These are phyloP conservation scores for Citrus unshiu DNA, from an alignment of 345 rosid species.

Conservation along the genomic window DNA sequence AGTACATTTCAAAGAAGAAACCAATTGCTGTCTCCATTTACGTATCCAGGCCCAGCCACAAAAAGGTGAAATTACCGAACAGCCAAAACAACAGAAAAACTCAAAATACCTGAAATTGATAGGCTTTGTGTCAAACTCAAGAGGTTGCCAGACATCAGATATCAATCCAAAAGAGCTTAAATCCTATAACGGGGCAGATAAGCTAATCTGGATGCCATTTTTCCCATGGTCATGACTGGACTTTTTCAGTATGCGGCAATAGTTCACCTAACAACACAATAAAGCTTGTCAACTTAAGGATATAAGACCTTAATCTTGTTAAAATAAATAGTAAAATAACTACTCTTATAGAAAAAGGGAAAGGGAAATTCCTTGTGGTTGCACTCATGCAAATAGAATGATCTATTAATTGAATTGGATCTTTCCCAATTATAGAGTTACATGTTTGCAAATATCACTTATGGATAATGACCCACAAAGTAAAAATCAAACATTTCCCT, in stretches of 20 bases:
- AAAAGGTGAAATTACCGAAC: not conserved
- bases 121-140: not conserved
- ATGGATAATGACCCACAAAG: not conserved
- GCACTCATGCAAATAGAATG: not conserved
- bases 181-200: conserved; percentile 46
- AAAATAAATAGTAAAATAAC: not conserved
- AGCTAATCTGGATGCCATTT: conserved; percentile 53
- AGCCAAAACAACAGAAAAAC: not conserved
- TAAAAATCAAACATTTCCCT: not conserved
- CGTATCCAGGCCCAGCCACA: conserved; percentile 6
- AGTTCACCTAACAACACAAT: conserved; percentile 52
- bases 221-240: conserved; percentile 51
- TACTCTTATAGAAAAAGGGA: not conserved
- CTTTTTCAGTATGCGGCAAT: conserved; percentile 63
- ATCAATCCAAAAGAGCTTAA: not conserved
- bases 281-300: conserved; percentile 14
- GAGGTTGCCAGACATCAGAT: not conserved
- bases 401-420: not conserved
- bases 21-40: not conserved
- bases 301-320: not conserved
- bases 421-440: not conserved
- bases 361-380: not conserved
- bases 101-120: conserved; percentile 13
- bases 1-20: conserved; percentile 11
- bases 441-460: not conserved